These are phyloP conservation scores for Boeremia lycopersici DNA, from an alignment of 2,329 filamentous ascomycete genomes.

Conservation along the genomic window DNA sequence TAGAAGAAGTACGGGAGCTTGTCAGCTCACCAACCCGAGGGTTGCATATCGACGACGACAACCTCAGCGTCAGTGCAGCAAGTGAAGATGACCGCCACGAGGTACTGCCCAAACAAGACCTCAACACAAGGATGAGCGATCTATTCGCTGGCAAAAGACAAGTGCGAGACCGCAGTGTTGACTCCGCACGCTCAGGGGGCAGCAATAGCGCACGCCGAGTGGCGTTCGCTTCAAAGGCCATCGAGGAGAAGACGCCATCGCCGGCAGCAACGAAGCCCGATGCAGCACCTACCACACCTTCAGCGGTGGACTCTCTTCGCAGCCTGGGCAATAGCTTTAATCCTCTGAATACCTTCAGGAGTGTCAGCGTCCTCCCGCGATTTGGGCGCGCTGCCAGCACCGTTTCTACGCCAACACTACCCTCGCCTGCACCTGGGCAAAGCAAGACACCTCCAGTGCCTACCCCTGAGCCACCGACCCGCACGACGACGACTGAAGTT, in stretches of 20 bases:
- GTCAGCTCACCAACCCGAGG: constrained; percentile 71
- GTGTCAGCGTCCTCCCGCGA: constrained; percentile 74
- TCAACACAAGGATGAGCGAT: constrained; percentile 67
- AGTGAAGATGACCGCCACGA: constrained; percentile 52
- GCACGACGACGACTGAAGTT: constrained; percentile 29
- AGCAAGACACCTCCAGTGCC: constrained; percentile 34
- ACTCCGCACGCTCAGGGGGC: constrained; percentile 70
- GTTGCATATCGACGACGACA: constrained; percentile 57
- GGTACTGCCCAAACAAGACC: constrained; percentile 36
- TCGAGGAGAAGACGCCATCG: constrained; percentile 32
- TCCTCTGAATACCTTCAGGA: constrained; percentile 77
- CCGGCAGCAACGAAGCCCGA: constrained; percentile 34
- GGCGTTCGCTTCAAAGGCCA: constrained; percentile 49
- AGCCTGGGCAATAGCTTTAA: constrained; percentile 82
- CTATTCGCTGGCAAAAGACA: constrained; percentile 71
- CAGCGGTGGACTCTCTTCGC: constrained; percentile 80
- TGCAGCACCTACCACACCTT: constrained; percentile 50
- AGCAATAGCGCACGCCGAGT: constrained; percentile 67
- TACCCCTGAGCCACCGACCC: constrained; percentile 24
- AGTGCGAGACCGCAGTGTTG: constrained; percentile 74
- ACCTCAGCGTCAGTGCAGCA: constrained; percentile 55
- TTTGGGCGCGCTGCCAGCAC: constrained; percentile 67
- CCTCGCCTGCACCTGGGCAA: constrained; percentile 47
- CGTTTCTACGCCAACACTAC: constrained; percentile 48
- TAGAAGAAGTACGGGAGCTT: constrained; percentile 90